phyloP scores from a whole-genome alignment of 345 rosid species.

The Eucalyptus coolabah region DNA sequence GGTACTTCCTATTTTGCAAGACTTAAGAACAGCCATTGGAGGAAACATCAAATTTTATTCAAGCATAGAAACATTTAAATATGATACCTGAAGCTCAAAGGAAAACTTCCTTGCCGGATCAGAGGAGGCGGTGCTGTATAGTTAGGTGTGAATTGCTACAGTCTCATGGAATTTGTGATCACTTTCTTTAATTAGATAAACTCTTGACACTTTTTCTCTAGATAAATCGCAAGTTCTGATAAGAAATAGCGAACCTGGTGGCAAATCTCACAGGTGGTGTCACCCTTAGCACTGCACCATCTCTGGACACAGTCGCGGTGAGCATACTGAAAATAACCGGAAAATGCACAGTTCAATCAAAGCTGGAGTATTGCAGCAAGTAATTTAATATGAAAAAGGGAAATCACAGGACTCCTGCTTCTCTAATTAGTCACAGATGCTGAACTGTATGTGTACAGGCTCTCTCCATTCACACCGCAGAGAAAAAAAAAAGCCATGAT shows the following conservation, averaged over 20 bases:
- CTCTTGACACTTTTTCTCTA: not conserved
- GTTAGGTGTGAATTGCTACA: constrained; percentile 57
- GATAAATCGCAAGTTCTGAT: not conserved
- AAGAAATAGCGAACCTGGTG: constrained; percentile 34
- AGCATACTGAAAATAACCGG: constrained; percentile 48
- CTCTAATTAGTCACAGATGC: not conserved
- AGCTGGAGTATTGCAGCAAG: not conserved
- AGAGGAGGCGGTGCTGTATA: constrained; percentile 52
- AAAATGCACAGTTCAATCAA: not conserved
- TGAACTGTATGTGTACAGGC: not conserved
- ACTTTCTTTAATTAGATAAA: not conserved
- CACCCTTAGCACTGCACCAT: constrained; percentile 88
- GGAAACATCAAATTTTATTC: not conserved
- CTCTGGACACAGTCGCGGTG: constrained; percentile 75
- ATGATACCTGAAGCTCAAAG: constrained; percentile 53
- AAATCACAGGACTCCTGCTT: not conserved
- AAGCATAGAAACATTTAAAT: not conserved
- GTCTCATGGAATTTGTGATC: not conserved
- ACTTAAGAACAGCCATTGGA: not conserved
- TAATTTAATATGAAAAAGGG: not conserved
- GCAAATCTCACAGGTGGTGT: constrained; percentile 76
- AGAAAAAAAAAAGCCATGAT: not conserved
- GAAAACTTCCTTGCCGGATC: constrained; percentile 37
- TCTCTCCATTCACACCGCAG: not conserved
- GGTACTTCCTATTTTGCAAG: not conserved